Evolutionary conservation across 805 yeast species (phyloP).

Genomic region (Candida schatavii): DNA sequence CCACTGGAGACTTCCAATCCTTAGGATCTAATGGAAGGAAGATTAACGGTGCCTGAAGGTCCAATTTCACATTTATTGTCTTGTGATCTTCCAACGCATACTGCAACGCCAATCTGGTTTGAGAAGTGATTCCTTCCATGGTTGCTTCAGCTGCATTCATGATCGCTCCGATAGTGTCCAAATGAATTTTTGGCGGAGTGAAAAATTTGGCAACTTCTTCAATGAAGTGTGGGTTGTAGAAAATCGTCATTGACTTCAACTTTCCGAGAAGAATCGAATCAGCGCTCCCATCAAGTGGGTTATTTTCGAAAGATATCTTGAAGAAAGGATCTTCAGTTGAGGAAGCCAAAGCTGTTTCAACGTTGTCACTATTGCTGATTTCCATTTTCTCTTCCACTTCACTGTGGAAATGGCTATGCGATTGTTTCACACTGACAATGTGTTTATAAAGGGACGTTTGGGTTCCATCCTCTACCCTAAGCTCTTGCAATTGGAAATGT

Average conservation of each 20-base stretch:
- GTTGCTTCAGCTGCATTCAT: slow-evolving; percentile 95
- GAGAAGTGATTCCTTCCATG: slow-evolving; percentile 84
- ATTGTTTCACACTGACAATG: slow-evolving; percentile 77
- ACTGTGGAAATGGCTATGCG: slow-evolving; percentile 38
- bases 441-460: slow-evolving; percentile 77
- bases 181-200: slow-evolving; percentile 80
- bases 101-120: slow-evolving; percentile 88
- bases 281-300: slow-evolving; percentile 82
- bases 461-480: slow-evolving; percentile 86
- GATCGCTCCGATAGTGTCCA: slow-evolving; percentile 85
- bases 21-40: slow-evolving; percentile 81
- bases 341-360: neutral
- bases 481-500: slow-evolving; percentile 72
- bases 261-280: slow-evolving; percentile 75
- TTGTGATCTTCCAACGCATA: slow-evolving; percentile 94
- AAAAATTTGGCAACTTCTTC: slow-evolving; percentile 76
- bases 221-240: slow-evolving; percentile 80
- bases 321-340: slow-evolving; percentile 61
- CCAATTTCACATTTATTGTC: slow-evolving; percentile 79
- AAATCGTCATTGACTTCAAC: slow-evolving; percentile 82
- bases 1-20: slow-evolving; percentile 81
- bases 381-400: slow-evolving; percentile 1
- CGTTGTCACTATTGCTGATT: slow-evolving; percentile 12
- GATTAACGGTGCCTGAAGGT: slow-evolving; percentile 90
- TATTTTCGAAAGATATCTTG: slow-evolving; percentile 74